These are phyloP conservation scores for Aspergillus terreus DNA, from an alignment of 2,329 filamentous ascomycete genomes.

Conservation along the genomic window DNA sequence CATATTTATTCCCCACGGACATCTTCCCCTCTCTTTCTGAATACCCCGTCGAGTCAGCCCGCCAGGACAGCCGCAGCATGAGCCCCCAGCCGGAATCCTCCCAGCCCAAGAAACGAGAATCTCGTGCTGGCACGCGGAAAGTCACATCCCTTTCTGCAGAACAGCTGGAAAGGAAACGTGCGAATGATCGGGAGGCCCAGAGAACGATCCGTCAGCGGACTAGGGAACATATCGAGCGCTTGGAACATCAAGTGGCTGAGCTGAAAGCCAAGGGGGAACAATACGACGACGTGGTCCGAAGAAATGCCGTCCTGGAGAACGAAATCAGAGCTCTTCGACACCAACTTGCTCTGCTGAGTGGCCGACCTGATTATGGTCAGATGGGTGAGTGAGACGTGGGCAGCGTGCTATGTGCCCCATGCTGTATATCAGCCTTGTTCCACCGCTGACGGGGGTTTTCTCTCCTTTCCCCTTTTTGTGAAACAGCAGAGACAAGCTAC, in stretches of 20 bases:
- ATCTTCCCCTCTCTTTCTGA: slow-evolving; percentile 3
- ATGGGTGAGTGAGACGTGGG: slow-evolving; percentile 11
- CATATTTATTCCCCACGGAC: slow-evolving; percentile 11
- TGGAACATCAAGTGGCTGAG: slow-evolving; percentile 54
- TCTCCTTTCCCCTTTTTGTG: not conserved
- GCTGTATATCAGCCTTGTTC: not conserved
- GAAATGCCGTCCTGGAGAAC: slow-evolving; percentile 53
- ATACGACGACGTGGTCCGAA: slow-evolving; percentile 49
- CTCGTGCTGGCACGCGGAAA: slow-evolving; percentile 55
- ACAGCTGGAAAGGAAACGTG: slow-evolving; percentile 57
- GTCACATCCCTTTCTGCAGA: slow-evolving; percentile 56
- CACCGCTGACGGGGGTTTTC: slow-evolving; percentile 12
- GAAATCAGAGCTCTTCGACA: slow-evolving; percentile 52
- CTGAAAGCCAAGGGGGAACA: slow-evolving; percentile 49
- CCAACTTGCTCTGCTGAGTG: slow-evolving; percentile 38
- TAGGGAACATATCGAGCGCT: slow-evolving; percentile 56
- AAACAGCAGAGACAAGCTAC: slow-evolving; percentile 16
- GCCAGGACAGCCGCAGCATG: slow-evolving; percentile 15
- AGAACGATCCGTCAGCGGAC: slow-evolving; percentile 57
- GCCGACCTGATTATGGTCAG: slow-evolving; percentile 19
- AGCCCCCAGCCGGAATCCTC: slow-evolving; percentile 19
- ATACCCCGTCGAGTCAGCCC: slow-evolving; percentile 2
- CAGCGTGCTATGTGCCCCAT: not conserved
- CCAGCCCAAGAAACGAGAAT: slow-evolving; percentile 35
- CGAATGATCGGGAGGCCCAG: slow-evolving; percentile 59